Percentiles rank a stretch among this genome's conserved stretches.
phyloP scores from a whole-genome alignment of 352 stramenopile genomes.

The Phytopythium mirpurense region DNA sequence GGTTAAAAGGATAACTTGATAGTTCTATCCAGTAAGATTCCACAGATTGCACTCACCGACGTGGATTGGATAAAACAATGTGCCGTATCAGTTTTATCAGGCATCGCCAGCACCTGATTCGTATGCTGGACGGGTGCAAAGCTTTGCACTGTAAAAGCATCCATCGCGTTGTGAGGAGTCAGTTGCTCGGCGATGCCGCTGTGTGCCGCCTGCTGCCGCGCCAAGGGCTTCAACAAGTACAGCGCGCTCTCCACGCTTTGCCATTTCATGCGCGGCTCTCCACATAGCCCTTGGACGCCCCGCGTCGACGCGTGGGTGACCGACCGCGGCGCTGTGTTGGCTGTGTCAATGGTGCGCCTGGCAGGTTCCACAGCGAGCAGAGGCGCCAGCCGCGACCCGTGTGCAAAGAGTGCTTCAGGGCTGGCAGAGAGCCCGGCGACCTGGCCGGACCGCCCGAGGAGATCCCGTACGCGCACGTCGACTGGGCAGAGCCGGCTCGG shows the following conservation, averaged over 20 bases:
- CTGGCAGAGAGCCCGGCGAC: constrained; percentile 30
- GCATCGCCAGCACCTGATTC: neutral
- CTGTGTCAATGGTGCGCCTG: neutral
- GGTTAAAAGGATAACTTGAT: too few species aligned
- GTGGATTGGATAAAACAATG: constrained; percentile 27
- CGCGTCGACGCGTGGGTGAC: too few species aligned
- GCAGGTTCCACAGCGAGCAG: constrained; percentile 59
- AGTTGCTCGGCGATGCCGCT: constrained; percentile 47
- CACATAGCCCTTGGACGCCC: too few species aligned
- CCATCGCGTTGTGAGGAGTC: too few species aligned
- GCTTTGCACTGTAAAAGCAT: too few species aligned
- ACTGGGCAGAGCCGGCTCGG: neutral
- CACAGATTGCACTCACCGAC: too few species aligned
- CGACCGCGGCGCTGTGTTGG: too few species aligned
- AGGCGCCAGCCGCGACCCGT: constrained; percentile 40
- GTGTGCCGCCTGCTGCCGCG: constrained; percentile 60
- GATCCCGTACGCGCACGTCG: constrained; percentile 10
- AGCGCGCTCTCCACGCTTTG: neutral
- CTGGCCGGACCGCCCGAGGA: constrained; percentile 23
- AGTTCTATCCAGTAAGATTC: too few species aligned
- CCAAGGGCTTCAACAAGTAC: constrained; percentile 80
- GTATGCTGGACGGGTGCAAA: neutral
- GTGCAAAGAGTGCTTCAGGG: constrained; percentile 73
- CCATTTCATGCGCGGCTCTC: neutral
- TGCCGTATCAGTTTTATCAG: neutral